phyloP scores from a whole-genome alignment of 495 filamentous ascomycete genomes.

The Bacidia rubella region DNA sequence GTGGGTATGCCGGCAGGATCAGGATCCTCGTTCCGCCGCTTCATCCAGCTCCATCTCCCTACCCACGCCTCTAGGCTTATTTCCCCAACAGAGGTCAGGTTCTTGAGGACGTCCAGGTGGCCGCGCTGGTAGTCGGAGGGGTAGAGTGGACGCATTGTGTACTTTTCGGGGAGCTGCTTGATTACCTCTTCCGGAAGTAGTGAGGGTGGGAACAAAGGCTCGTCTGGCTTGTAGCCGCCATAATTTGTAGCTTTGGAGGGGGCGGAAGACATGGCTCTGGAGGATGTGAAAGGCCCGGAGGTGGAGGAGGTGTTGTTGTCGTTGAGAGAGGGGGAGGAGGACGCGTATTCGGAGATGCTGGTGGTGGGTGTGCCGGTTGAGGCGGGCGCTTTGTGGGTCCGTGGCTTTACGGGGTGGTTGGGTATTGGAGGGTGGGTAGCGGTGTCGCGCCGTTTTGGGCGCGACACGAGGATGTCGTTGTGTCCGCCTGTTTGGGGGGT shows the following conservation, averaged over 20 bases:
- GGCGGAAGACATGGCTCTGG: conserved; percentile 9
- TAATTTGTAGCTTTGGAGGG: conserved; percentile 2
- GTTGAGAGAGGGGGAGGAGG: neutral
- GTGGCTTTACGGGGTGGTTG: conserved; percentile 1
- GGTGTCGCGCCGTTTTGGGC: conserved; percentile 4
- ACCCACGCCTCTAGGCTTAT: conserved; percentile 62
- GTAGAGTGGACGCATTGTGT: conserved; percentile 69
- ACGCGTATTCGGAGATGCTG: too few relatives aligned
- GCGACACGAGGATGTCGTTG: neutral
- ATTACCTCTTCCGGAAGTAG: conserved; percentile 68
- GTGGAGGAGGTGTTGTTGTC: neutral
- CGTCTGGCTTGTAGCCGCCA: conserved; percentile 38
- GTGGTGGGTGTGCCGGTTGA: neutral
- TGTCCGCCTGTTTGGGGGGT: conserved; percentile 5
- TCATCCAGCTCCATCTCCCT: conserved; percentile 75
- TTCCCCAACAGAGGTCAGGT: conserved; percentile 86
- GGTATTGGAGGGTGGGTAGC: conserved; percentile 1
- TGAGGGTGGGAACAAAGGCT: conserved; percentile 57
- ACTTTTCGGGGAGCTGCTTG: conserved; percentile 59
- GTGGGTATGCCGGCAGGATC: neutral
- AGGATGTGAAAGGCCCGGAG: neutral
- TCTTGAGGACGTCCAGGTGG: conserved; percentile 81
- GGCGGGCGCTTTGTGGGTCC: neutral
- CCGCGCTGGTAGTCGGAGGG: conserved; percentile 62
- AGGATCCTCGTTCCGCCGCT: conserved; percentile 29